These are phyloP conservation scores for Cutaneotrichosporon cyanovorans DNA, from an alignment of 1,284 basidiomycete genomes.

Conservation along the genomic window DNA sequence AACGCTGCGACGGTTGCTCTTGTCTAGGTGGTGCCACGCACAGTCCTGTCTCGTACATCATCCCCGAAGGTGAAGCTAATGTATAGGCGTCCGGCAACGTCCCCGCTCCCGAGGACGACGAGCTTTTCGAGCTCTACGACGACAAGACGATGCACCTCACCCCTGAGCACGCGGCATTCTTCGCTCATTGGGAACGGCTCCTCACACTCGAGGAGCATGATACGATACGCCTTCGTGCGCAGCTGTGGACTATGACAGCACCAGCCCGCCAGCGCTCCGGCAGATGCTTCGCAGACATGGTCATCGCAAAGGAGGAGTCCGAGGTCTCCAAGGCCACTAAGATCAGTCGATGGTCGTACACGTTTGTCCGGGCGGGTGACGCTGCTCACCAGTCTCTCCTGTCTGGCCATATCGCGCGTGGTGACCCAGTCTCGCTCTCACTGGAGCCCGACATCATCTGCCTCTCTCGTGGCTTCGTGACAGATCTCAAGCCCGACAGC, in stretches of 20 bases:
- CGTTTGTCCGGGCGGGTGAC: conserved; percentile 51
- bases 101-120: conserved; percentile 52
- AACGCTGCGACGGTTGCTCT: no score
- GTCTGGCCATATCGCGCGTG: conserved; percentile 66
- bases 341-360: conserved; percentile 56
- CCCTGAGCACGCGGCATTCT: conserved; percentile 63
- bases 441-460: conserved; percentile 77
- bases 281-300: conserved; percentile 69
- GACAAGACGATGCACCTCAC: conserved; percentile 76
- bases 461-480: conserved; percentile 73
- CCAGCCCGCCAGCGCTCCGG: conserved; percentile 69
- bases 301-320: conserved; percentile 50
- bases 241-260: conserved; percentile 88
- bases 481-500: conserved; percentile 58
- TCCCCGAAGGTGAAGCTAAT: no score
- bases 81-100: conserved; percentile 64
- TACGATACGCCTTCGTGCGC: conserved; percentile 69
- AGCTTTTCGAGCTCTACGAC: conserved; percentile 66
- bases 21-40: no score
- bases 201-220: conserved; percentile 86
- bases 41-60: no score
- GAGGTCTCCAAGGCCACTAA: conserved; percentile 42
- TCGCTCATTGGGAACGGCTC: conserved; percentile 81
- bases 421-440: conserved; percentile 77
- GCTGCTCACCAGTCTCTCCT: conserved; percentile 51